A percentile compares a stretch with the other conserved stretches of the same genome.
These are phyloP conservation scores for Candida glaebosa DNA, from an alignment of 805 yeast species.

Conservation along the genomic window DNA sequence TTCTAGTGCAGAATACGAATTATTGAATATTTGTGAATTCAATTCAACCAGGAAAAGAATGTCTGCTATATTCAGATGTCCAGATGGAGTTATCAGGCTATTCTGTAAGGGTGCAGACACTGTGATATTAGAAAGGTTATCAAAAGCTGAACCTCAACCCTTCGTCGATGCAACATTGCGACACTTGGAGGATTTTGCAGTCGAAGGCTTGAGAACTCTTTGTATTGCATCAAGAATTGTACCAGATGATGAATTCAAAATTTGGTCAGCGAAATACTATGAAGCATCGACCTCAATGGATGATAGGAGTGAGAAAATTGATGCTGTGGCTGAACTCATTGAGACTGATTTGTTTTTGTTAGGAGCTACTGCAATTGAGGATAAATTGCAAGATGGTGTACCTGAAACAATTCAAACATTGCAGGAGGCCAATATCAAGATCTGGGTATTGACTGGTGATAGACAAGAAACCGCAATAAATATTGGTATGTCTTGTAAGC, in stretches of 20 bases:
- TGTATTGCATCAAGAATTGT: constrained; percentile 86
- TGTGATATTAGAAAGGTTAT: constrained; percentile 83
- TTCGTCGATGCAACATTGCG: constrained; percentile 77
- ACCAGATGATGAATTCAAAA: constrained; percentile 69
- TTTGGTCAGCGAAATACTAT: constrained; percentile 65
- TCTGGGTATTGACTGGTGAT: constrained; percentile 98
- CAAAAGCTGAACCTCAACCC: constrained; percentile 58
- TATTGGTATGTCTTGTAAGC: constrained; percentile 96
- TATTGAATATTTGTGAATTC: constrained; percentile 90
- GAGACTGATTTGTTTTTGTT: constrained; percentile 75
- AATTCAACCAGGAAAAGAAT: constrained; percentile 96
- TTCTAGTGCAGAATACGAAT: constrained; percentile 55
- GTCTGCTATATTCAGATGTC: constrained; percentile 92
- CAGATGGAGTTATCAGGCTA: constrained; percentile 85
- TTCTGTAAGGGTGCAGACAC: constrained; percentile 98
- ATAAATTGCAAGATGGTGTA: constrained; percentile 95
- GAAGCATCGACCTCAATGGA: constrained; percentile 81
- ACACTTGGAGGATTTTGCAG: constrained; percentile 94
- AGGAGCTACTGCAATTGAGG: constrained; percentile 99
- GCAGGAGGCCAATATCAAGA: constrained; percentile 94
- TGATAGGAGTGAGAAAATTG: constrained; percentile 71
- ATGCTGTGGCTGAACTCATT: constrained; percentile 83
- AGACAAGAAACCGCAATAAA: constrained; percentile 98
- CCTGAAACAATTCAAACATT: constrained; percentile 95
- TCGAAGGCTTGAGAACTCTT: constrained; percentile 90